phyloP scores from a whole-genome alignment of 2,329 filamentous ascomycete species.

The Diaporthe capsici region DNA sequence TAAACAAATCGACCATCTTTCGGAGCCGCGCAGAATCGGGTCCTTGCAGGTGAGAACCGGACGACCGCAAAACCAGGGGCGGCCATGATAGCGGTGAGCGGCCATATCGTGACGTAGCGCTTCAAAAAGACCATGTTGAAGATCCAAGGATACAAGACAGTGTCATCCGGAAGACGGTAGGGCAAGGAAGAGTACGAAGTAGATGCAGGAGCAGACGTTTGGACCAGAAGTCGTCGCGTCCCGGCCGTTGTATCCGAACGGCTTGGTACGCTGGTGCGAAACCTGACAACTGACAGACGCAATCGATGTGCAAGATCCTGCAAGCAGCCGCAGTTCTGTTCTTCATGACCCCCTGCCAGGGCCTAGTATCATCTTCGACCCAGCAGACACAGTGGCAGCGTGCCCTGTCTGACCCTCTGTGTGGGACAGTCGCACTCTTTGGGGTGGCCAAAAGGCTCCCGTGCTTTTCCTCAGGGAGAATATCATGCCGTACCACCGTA shows the following conservation, averaged over 20 bases:
- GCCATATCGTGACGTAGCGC: conserved; percentile 1
- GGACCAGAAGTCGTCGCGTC: neutral
- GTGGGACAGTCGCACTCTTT: conserved; percentile 22
- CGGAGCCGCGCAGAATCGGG: neutral
- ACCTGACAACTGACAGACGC: conserved; percentile 39
- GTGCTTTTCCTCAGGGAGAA: neutral
- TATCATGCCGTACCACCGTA: conserved; percentile 8
- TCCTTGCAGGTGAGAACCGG: conserved; percentile 31
- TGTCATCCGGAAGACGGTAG: conserved; percentile 4
- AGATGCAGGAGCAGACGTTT: neutral
- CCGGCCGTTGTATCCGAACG: conserved; percentile 26
- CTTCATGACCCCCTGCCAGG: neutral
- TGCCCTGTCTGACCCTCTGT: conserved; percentile 28
- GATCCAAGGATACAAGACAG: conserved; percentile 11
- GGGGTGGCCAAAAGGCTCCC: neutral
- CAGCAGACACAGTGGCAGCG: neutral
- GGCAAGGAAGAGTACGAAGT: neutral
- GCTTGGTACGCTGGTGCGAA: conserved; percentile 28
- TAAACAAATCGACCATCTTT: neutral
- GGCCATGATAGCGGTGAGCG: conserved; percentile 8
- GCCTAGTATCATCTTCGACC: conserved; percentile 1
- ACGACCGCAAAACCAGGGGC: neutral
- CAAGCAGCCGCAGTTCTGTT: conserved; percentile 33
- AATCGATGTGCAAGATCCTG: conserved; percentile 40
- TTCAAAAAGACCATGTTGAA: neutral